These are phyloP conservation scores for Avena insularis DNA, from an alignment of 176 grass and related monocot species.

Conservation along the genomic window DNA sequence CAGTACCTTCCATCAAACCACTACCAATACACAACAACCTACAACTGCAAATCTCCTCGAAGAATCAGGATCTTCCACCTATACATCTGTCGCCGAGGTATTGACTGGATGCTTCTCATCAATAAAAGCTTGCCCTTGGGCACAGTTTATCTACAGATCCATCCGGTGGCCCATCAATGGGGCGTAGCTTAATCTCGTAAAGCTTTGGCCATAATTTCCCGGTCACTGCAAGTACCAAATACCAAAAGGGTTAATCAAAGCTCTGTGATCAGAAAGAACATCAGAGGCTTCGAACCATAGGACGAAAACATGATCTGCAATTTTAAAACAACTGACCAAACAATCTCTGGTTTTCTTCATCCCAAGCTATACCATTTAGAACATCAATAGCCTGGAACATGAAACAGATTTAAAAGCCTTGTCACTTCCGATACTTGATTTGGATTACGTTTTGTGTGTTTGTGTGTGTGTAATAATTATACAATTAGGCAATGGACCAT, in stretches of 20 bases:
- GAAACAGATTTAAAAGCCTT: slow-evolving; percentile 2
- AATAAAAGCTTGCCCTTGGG: slow-evolving; percentile 50
- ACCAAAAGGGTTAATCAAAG: neutral
- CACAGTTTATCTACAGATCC: slow-evolving; percentile 54
- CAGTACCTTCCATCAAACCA: neutral
- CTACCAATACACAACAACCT: neutral
- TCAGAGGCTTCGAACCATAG: neutral
- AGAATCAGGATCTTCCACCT: slow-evolving; percentile 3
- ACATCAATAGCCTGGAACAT: slow-evolving; percentile 76
- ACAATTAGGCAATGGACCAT: neutral
- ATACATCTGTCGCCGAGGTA: neutral
- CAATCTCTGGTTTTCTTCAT: slow-evolving; percentile 69
- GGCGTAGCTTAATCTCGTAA: slow-evolving; percentile 57
- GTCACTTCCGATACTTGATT: neutral
- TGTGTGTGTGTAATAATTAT: neutral
- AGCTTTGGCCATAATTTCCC: slow-evolving; percentile 61
- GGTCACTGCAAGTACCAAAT: slow-evolving; percentile 31
- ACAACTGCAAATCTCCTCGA: slow-evolving; percentile 2
- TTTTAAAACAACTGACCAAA: slow-evolving; percentile 56
- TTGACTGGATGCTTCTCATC: slow-evolving; percentile 15
- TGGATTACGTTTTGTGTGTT: neutral
- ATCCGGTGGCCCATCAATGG: slow-evolving; percentile 42
- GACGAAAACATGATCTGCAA: neutral
- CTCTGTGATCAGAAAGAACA: neutral
- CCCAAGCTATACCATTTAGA: slow-evolving; percentile 97